Percentiles rank a stretch among this genome's conserved stretches.
Evolutionary conservation across 1,139 yeast genomes (phyloP).

Genomic region (Scheffersomyces lignicola): DNA sequence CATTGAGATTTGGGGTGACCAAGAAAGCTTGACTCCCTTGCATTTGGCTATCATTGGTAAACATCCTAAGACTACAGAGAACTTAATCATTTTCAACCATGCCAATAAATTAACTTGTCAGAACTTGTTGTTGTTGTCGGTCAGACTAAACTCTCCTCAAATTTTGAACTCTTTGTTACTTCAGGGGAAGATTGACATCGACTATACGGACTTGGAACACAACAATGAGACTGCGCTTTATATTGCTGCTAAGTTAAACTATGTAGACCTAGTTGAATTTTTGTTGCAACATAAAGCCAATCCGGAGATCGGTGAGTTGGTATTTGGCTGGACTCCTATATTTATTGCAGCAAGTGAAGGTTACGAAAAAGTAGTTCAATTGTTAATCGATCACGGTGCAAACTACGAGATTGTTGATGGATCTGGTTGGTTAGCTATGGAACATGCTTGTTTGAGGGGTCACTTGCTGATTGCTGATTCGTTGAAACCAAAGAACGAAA

Average conservation of each 20-base stretch:
- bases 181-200: conserved; percentile 61
- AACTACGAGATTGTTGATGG: conserved; percentile 63
- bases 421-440: conserved; percentile 97
- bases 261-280: conserved; percentile 52
- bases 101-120: conserved; percentile 41
- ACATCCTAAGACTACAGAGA: conserved; percentile 75
- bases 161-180: conserved; percentile 56
- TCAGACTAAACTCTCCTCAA: conserved; percentile 62
- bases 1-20: conserved; percentile 71
- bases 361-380: conserved; percentile 51
- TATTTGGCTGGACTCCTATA: conserved; percentile 95
- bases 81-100: conserved; percentile 51
- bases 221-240: conserved; percentile 80
- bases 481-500: conserved; percentile 47
- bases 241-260: conserved; percentile 70
- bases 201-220: conserved; percentile 59
- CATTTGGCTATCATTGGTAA: conserved; percentile 82
- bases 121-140: conserved; percentile 64
- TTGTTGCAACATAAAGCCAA: conserved; percentile 60
- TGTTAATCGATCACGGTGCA: conserved; percentile 56
- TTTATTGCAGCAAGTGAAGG: conserved; percentile 94
- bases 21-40: conserved; percentile 78
- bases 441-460: conserved; percentile 91
- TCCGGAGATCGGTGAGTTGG: conserved; percentile 71
- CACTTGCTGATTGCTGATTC: conserved; percentile 70